Percentiles rank a stretch among this genome's conserved stretches.
Evolutionary conservation across 106 monocot species (phyloP).

Genomic region (Gastrodia elata): DNA sequence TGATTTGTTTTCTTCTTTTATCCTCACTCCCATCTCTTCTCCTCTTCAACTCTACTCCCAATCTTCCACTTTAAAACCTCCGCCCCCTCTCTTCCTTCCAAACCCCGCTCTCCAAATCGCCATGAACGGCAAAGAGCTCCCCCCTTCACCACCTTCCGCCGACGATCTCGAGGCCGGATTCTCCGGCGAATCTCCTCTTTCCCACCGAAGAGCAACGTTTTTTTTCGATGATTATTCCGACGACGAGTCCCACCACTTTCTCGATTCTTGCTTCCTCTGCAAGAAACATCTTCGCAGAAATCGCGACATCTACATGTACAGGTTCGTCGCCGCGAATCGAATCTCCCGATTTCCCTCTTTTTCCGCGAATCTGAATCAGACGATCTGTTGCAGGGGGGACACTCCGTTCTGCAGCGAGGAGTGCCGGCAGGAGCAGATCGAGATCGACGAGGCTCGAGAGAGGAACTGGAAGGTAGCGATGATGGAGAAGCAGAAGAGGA

Average conservation of each 20-base stretch:
- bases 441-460: conserved; percentile 11
- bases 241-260: conserved; percentile 35
- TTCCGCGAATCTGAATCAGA: background rate
- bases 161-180: background rate
- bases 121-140: too few species aligned
- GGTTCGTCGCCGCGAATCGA: conserved; percentile 18
- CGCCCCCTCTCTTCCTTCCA: too few species aligned
- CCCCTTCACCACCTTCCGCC: too few species aligned
- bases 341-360: background rate
- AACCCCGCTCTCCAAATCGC: too few species aligned
- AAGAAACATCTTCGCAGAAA: conserved; percentile 42
- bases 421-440: conserved; percentile 46
- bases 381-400: conserved; percentile 16
- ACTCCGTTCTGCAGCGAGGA: conserved; percentile 51
- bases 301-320: conserved; percentile 85
- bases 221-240: conserved; percentile 20
- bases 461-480: background rate
- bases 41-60: too few species aligned
- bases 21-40: too few species aligned
- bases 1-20: too few species aligned
- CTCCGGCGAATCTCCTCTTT: too few species aligned
- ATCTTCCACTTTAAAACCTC: too few species aligned
- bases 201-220: conserved; percentile 6
- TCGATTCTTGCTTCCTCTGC: conserved; percentile 74
- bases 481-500: conserved; percentile 1